phyloP scores from a whole-genome alignment of 805 yeast genomes.

The Starmera caribaea region DNA sequence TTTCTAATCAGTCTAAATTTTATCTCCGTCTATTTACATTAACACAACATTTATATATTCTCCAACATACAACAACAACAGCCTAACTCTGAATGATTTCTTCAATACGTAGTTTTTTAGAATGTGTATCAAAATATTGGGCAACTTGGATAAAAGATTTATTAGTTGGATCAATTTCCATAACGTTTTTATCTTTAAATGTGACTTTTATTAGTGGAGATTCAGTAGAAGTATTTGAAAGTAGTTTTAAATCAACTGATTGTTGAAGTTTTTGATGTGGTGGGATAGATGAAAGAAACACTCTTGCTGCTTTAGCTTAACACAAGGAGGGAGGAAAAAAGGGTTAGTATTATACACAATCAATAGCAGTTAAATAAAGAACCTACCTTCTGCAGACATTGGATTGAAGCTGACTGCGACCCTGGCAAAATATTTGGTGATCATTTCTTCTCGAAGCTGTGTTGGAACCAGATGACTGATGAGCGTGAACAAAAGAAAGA shows the following conservation, averaged over 20 bases:
- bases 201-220: slow-evolving; percentile 63
- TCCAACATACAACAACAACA: not conserved
- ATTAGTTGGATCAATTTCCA: slow-evolving; percentile 56
- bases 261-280: slow-evolving; percentile 57
- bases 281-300: slow-evolving; percentile 73
- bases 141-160: slow-evolving; percentile 51
- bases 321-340: too few species aligned
- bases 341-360: not conserved
- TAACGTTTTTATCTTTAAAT: slow-evolving; percentile 67
- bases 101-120: slow-evolving; percentile 65
- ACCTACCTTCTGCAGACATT: slow-evolving; percentile 50
- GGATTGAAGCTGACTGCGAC: slow-evolving; percentile 77
- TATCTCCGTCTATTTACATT: not conserved
- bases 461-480: too few species aligned
- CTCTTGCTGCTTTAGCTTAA: slow-evolving; percentile 65
- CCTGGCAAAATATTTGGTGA: slow-evolving; percentile 80
- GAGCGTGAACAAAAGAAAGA: too few species aligned
- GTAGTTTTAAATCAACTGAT: slow-evolving; percentile 53
- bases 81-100: slow-evolving; percentile 45
- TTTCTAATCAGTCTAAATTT: too few species aligned
- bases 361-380: not conserved
- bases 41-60: not conserved
- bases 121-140: slow-evolving; percentile 67
- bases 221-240: slow-evolving; percentile 34
- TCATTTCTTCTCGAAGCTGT: slow-evolving; percentile 36